Conservation (phyloP, 345 rosid species). For the Gossypium rotundifolium region DNA sequence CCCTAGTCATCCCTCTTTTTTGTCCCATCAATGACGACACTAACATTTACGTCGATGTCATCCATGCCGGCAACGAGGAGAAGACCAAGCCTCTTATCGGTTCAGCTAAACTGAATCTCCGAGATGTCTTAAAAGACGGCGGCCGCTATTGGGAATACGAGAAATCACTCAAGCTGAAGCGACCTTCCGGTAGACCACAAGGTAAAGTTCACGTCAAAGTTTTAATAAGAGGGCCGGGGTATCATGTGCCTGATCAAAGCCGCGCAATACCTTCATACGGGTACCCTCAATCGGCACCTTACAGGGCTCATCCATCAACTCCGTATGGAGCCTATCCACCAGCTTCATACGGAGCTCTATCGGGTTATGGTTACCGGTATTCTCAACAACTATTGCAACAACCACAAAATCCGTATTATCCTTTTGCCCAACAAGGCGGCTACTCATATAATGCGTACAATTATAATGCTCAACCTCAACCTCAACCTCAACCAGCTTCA, state of each 20-base stretch:
- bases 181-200: background rate
- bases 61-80: slow-evolving; percentile 64
- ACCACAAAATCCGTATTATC: no score
- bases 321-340: no score
- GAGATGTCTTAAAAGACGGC: slow-evolving; percentile 50
- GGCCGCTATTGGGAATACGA: slow-evolving; percentile 37
- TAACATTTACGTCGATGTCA: slow-evolving; percentile 53
- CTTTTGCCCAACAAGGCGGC: background rate
- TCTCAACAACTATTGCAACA: no score
- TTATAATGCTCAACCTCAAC: background rate
- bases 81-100: slow-evolving; percentile 80
- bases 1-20: slow-evolving; percentile 35
- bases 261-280: background rate
- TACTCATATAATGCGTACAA: background rate
- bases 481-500: background rate
- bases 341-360: no score
- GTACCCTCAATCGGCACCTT: background rate
- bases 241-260: background rate
- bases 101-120: slow-evolving; percentile 54
- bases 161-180: slow-evolving; percentile 40
- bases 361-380: no score
- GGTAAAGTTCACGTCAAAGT: background rate
- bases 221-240: background rate
- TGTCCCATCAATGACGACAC: slow-evolving; percentile 32
- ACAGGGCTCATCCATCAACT: no score